Base-by-base conservation (phyloP, 164 flowering plant genomes). In the Kalanchoe fedtschenkoi region DNA sequence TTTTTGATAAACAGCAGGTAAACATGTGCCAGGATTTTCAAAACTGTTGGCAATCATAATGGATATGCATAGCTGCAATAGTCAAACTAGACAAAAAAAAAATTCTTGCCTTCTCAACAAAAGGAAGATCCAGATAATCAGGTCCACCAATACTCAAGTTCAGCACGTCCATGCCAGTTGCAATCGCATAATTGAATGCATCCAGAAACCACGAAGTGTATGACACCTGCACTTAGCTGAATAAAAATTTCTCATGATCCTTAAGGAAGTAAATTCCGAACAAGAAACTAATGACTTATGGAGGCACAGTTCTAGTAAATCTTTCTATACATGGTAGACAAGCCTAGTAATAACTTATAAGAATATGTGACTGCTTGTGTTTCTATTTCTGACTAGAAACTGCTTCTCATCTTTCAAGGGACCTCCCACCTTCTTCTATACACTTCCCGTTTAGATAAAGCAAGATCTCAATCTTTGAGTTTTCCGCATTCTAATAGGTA, bases 131-230 rank as follows among this genome's bases (percentile, higher is more conserved):
- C 81, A 93, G 77, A 79, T 87, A 89, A 82, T 93, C 99, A 68
- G 99, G 99, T 62, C 99, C 99, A 38, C 99, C 99, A 19, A 93
- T 93, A 68, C 99, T 93, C 83, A 93, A 74, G 77, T 93, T 93
- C 46, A 93, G 77, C 69, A 93, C 99, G 77, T 90, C 99, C 89
- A 93, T 85, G 66, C 87, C 72, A 66, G 83, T 91, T 64, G 91
- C 96, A 67, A 95, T 95, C 16, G 99, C 99, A 81, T 95, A 95
- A 71, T 90, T 95, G 78, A 95, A 95, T 34, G 99, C 99, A 77
- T 95, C 99, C 78, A 95, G 95, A 72, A 95, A 95, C 99, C 99
- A 95, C 57, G 99, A 95, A 37, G 99, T 90, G 76, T 95, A 95
- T 34, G 99, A 95, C 67, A 95, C 96, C 99, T 95, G 99, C 91